Conservation (phyloP, 352 stramenopile genomes). For the Phytophthora sojae region DNA sequence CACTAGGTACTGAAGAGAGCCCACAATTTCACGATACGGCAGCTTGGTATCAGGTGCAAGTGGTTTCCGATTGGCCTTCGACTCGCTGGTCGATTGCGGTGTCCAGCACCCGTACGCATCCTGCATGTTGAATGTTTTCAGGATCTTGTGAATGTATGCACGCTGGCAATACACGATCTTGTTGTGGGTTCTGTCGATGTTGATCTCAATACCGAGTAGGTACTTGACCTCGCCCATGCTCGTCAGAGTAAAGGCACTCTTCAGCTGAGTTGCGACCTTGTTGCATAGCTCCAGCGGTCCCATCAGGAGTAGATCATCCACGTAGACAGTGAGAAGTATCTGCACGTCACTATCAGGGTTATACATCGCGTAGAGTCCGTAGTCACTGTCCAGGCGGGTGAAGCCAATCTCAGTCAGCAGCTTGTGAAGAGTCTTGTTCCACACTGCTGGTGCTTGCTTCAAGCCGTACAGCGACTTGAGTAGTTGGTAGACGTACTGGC, state of each 20-base stretch:
- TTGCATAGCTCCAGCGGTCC: background rate
- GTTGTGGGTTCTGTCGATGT: constrained; percentile 1
- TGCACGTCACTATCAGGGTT: background rate
- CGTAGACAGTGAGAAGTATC: constrained; percentile 14
- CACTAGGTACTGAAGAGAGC: constrained; percentile 13
- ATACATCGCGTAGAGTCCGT: constrained; percentile 14
- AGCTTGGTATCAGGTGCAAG: background rate
- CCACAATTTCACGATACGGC: constrained; percentile 6
- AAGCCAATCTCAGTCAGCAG: background rate
- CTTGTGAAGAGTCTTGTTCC: constrained; percentile 18
- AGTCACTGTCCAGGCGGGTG: constrained; percentile 6
- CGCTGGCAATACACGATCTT: constrained; percentile 9
- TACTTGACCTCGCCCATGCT: constrained; percentile 27
- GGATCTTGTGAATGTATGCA: constrained; percentile 9
- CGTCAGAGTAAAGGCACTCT: constrained; percentile 19
- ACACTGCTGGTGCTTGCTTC: background rate
- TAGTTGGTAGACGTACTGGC: background rate
- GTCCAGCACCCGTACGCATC: constrained; percentile 6
- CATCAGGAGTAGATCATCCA: constrained; percentile 22
- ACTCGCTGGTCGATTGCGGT: constrained; percentile 6
- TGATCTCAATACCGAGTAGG: constrained; percentile 14
- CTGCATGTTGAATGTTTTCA: background rate
- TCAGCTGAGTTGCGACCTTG: background rate
- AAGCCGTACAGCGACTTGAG: background rate
- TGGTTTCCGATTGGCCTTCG: background rate